phyloP scores from a whole-genome alignment of 75 land plant genomes.

The Ceratopteris richardii region DNA sequence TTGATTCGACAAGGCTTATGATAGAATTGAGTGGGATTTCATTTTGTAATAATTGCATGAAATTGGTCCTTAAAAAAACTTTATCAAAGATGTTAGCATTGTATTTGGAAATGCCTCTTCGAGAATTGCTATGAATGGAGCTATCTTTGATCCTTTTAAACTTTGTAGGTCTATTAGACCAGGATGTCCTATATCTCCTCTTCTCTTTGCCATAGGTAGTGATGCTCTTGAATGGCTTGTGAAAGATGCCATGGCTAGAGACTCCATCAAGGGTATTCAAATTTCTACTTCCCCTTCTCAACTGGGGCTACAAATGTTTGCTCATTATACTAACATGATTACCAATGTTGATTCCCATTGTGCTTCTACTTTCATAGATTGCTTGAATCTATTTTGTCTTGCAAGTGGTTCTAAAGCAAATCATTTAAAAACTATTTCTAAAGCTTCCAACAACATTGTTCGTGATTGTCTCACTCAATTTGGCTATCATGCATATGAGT shows the following conservation, averaged over 20 bases:
- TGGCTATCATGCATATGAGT: too few species aligned
- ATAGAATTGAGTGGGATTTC: not conserved
- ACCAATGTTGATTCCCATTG: too few species aligned
- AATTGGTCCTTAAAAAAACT: not conserved
- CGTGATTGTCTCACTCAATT: too few species aligned
- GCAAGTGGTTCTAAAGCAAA: too few species aligned
- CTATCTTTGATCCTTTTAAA: not conserved
- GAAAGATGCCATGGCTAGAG: not conserved
- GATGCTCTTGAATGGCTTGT: not conserved
- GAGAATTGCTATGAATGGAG: not conserved
- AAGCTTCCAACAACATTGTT: too few species aligned
- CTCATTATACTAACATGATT: too few species aligned
- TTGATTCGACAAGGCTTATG: not conserved
- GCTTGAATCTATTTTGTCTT: too few species aligned
- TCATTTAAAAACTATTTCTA: too few species aligned
- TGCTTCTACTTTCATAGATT: too few species aligned
- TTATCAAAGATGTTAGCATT: not conserved
- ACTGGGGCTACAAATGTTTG: too few species aligned
- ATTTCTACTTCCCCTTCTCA: too few species aligned
- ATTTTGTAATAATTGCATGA: not conserved
- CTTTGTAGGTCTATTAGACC: not conserved
- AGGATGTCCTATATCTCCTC: not conserved
- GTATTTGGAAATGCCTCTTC: not conserved
- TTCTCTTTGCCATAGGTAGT: not conserved
- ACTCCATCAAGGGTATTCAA: not conserved